Evolutionary conservation across 116 monocot species (phyloP).

Genomic region (Zostera marina): DNA sequence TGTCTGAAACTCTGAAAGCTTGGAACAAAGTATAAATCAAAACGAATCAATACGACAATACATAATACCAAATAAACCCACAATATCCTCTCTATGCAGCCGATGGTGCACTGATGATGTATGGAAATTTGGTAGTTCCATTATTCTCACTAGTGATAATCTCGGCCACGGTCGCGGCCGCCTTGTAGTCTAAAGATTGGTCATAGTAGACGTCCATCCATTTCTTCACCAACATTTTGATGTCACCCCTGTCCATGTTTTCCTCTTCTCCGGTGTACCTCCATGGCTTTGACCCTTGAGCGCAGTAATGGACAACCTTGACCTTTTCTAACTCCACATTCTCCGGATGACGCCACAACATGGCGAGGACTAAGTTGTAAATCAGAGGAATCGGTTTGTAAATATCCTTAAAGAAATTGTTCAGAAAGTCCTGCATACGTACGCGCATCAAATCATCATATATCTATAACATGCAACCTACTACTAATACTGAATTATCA

Average conservation of each 20-base stretch:
- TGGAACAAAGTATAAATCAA: too few relatives aligned
- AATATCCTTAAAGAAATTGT: conserved; percentile 45
- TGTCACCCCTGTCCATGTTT: conserved; percentile 84
- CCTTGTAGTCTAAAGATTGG: conserved; percentile 38
- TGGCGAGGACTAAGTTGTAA: conserved; percentile 61
- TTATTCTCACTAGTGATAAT: not conserved
- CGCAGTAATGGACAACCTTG: conserved; percentile 80
- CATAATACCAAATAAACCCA: too few relatives aligned
- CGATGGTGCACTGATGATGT: too few relatives aligned
- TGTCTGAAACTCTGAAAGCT: too few relatives aligned
- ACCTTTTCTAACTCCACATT: conserved; percentile 42
- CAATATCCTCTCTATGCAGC: too few relatives aligned
- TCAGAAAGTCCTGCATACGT: conserved; percentile 55
- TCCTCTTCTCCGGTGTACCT: conserved; percentile 67
- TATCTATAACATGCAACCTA: not conserved
- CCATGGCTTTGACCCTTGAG: conserved; percentile 91
- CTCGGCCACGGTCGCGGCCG: not conserved
- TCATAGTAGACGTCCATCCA: conserved; percentile 83
- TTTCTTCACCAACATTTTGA: conserved; percentile 58
- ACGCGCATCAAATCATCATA: conserved; percentile 8
- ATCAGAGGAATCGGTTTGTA: conserved; percentile 47
- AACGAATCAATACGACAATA: too few relatives aligned
- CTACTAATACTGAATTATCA: not conserved
- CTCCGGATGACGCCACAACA: conserved; percentile 80
- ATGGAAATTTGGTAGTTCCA: too few relatives aligned